phyloP scores from a whole-genome alignment of 2,329 filamentous ascomycete species.

The Cladosporium austrohemisphaericum region DNA sequence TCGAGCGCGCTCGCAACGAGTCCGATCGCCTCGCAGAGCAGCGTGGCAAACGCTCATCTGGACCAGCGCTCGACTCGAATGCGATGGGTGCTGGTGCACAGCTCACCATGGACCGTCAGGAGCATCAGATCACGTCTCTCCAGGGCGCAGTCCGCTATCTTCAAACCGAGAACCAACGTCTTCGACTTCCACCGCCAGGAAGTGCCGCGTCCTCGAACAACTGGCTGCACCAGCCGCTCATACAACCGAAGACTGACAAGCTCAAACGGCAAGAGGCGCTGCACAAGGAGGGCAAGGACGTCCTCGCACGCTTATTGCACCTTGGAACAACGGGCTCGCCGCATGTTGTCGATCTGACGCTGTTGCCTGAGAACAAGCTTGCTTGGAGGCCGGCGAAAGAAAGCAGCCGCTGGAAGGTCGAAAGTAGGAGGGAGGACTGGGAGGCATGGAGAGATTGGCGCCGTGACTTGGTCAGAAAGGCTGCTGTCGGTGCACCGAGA shows the following conservation, averaged over 20 bases:
- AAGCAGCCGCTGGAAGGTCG: slow-evolving; percentile 64
- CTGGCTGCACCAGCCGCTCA: slow-evolving; percentile 63
- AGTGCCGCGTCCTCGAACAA: slow-evolving; percentile 40
- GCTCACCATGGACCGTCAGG: slow-evolving; percentile 68
- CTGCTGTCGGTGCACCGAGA: slow-evolving; percentile 8
- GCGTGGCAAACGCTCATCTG: slow-evolving; percentile 42
- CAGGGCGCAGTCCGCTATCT: slow-evolving; percentile 65
- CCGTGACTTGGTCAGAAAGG: slow-evolving; percentile 24
- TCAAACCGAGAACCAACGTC: slow-evolving; percentile 62
- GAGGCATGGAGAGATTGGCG: slow-evolving; percentile 43
- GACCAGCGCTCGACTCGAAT: slow-evolving; percentile 60
- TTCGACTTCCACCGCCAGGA: slow-evolving; percentile 44
- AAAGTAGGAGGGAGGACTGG: slow-evolving; percentile 62
- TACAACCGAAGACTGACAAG: slow-evolving; percentile 39
- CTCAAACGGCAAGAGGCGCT: slow-evolving; percentile 47
- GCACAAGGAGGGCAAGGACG: slow-evolving; percentile 59
- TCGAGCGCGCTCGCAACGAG: slow-evolving; percentile 29
- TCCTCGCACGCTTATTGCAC: slow-evolving; percentile 61
- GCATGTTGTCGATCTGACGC: slow-evolving; percentile 57
- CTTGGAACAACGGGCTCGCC: slow-evolving; percentile 51
- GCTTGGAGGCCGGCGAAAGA: slow-evolving; percentile 63
- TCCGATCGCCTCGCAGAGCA: slow-evolving; percentile 28
- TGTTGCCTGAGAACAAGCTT: slow-evolving; percentile 56
- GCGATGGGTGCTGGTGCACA: slow-evolving; percentile 65
- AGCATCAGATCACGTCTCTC: slow-evolving; percentile 61